Conservation (phyloP, 2,329 filamentous ascomycete species). For the Pyricularia sp. region DNA sequence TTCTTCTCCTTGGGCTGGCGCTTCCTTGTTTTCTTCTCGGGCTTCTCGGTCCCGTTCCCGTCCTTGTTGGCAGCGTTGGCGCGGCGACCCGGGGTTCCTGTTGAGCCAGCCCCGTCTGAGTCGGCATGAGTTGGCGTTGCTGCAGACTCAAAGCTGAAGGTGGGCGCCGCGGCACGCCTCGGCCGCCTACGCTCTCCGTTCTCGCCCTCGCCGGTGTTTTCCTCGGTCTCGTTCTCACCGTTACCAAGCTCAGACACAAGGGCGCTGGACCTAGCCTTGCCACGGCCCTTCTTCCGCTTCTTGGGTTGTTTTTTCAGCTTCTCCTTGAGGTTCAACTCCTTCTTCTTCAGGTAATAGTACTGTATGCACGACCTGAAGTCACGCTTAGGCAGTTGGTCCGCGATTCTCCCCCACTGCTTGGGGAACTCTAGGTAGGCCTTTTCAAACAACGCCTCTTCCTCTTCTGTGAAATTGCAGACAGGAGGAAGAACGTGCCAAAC, state of each 20-base stretch:
- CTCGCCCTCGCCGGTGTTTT: conserved; percentile 46
- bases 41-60: conserved; percentile 34
- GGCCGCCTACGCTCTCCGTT: conserved; percentile 52
- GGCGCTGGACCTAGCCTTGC: conserved; percentile 52
- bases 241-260: conserved; percentile 58
- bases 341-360: conserved; percentile 77
- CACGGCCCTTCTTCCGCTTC: conserved; percentile 45
- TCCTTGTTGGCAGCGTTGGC: conserved; percentile 28
- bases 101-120: conserved; percentile 48
- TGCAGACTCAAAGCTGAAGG: conserved; percentile 55
- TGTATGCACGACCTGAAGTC: conserved; percentile 75
- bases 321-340: conserved; percentile 66
- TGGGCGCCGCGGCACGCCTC: conserved; percentile 60
- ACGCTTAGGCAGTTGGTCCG: conserved; percentile 55
- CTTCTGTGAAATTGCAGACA: conserved; percentile 63
- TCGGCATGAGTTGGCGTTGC: conserved; percentile 29
- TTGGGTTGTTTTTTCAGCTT: conserved; percentile 58
- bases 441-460: conserved; percentile 63
- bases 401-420: conserved; percentile 76
- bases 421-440: conserved; percentile 65
- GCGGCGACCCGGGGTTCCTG: conserved; percentile 47
- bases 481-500: conserved; percentile 65
- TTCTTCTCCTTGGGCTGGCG: conserved; percentile 29
- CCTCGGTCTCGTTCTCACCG: conserved; percentile 46
- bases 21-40: conserved; percentile 31